phyloP scores from a whole-genome alignment of 2,329 filamentous ascomycete genomes.

The Cladosporium phlei region DNA sequence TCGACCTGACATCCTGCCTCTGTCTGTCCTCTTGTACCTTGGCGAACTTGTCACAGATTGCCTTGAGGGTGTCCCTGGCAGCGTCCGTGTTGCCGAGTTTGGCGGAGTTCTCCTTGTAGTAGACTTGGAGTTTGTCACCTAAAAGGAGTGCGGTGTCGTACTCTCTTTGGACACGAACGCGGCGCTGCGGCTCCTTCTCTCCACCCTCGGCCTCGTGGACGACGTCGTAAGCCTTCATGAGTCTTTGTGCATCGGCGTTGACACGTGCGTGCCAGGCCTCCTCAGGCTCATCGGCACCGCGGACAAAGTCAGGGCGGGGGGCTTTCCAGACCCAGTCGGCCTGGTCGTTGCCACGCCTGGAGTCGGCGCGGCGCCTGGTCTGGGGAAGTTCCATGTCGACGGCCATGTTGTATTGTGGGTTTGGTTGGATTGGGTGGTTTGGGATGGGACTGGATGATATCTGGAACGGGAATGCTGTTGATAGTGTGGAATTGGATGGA shows the following conservation, averaged over 20 bases:
- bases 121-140: constrained; percentile 1
- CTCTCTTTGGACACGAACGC: constrained; percentile 1
- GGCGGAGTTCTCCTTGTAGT: constrained; percentile 7
- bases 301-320: background rate
- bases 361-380: constrained; percentile 3
- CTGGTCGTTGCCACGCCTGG: constrained; percentile 7
- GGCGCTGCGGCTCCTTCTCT: constrained; percentile 7
- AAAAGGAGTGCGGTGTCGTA: background rate
- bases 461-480: background rate
- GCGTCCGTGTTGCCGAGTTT: constrained; percentile 6
- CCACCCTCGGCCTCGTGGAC: constrained; percentile 3
- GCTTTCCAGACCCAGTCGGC: constrained; percentile 7
- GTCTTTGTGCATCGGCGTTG: constrained; percentile 4
- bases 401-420: constrained; percentile 2
- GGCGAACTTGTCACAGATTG: constrained; percentile 2
- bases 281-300: constrained; percentile 1
- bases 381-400: constrained; percentile 7
- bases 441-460: background rate
- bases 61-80: background rate
- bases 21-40: constrained; percentile 6
- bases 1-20: background rate
- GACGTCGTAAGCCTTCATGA: constrained; percentile 6
- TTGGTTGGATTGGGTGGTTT: background rate
- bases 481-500: background rate
- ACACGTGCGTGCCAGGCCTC: constrained; percentile 5